Base-by-base conservation (phyloP, 352 stramenopile genomes). In the Pythium volutum region DNA sequence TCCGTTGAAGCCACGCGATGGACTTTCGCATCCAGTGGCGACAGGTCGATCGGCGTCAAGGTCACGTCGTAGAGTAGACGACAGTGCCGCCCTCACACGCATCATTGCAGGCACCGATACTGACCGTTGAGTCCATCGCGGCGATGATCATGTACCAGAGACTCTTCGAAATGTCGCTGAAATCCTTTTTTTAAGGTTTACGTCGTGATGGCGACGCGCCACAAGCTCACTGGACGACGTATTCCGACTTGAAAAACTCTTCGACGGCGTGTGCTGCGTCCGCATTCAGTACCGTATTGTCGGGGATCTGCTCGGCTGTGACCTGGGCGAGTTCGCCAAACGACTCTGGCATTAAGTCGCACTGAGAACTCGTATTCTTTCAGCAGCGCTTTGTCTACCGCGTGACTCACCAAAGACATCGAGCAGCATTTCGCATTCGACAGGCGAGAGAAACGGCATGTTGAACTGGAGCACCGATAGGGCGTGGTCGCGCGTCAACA, bases 401-500 rank as follows among this genome's bases (percentile, higher is more conserved):
- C 10, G 9, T 3, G 7, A 14, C 69, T n/a, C 39, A 87, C 81
- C 81, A 42, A 88, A 91, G 26, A 89, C 53, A 48, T 89, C 81
- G n/a, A 91, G 67, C 11, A 91, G 69, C 81, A 91, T 91, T 23
- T 91, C 81, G 36, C 76, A 88, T 36, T 91, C 81, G 52, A 85
- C 81, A 4, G 51, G 43, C 34, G 57, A 79, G 20, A 91, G 63
- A 42, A 88, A 88, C 16, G 69, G 67, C 45, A 91, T 83, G 64
- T 87, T 91, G 15, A 57, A 54, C 26, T 59, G 66, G 6, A 91
- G 56, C 12, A 69, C 71, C 1, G 53, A 27, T 43, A 89, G 64
- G 9, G 79, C 78, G 43, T 86, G 69, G 18, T 77, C 71, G 12
- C 75, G 70, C 10, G 69, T 72, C 25, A 86, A 62, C 2, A 91